A percentile compares a stretch with the other conserved stretches of the same genome.
Evolutionary conservation across 2,329 filamentous ascomycete species (phyloP).

Genomic region (Venturia carpophila): DNA sequence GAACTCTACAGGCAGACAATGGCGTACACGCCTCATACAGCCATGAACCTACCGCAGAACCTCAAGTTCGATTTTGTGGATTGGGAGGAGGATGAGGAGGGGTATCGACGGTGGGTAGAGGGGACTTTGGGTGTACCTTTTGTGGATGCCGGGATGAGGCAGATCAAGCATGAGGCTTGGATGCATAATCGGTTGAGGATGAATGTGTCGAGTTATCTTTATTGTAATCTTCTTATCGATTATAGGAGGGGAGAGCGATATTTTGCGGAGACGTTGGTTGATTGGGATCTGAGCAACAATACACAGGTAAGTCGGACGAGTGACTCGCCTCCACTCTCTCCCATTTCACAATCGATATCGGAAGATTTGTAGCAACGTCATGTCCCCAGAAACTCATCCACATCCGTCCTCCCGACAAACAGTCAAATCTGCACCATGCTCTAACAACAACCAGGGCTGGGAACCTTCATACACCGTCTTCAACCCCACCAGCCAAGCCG

Average conservation of each 20-base stretch:
- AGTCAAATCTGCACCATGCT: conserved; percentile 1
- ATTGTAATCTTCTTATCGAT: conserved; percentile 43
- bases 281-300: conserved; percentile 36
- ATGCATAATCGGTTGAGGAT: conserved; percentile 48
- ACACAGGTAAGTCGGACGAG: background rate
- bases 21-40: conserved; percentile 39
- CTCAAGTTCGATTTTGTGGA: conserved; percentile 45
- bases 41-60: conserved; percentile 45
- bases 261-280: conserved; percentile 43
- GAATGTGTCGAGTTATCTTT: conserved; percentile 42
- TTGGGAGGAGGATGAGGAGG: conserved; percentile 45
- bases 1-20: conserved; percentile 45
- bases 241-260: conserved; percentile 44
- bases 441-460: conserved; percentile 45
- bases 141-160: conserved; percentile 45
- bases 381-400: no score
- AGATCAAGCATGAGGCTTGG: conserved; percentile 42
- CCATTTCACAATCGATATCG: no score
- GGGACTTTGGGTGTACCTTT: conserved; percentile 43
- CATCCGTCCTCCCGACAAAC: background rate
- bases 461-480: conserved; percentile 45
- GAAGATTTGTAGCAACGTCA: no score
- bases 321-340: background rate
- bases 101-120: conserved; percentile 42
- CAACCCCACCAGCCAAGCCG: conserved; percentile 35